A percentile compares a stretch with the other conserved stretches of the same genome.
Conservation (phyloP, 2,329 filamentous ascomycete species). For the Harringtonia aguacate region DNA sequence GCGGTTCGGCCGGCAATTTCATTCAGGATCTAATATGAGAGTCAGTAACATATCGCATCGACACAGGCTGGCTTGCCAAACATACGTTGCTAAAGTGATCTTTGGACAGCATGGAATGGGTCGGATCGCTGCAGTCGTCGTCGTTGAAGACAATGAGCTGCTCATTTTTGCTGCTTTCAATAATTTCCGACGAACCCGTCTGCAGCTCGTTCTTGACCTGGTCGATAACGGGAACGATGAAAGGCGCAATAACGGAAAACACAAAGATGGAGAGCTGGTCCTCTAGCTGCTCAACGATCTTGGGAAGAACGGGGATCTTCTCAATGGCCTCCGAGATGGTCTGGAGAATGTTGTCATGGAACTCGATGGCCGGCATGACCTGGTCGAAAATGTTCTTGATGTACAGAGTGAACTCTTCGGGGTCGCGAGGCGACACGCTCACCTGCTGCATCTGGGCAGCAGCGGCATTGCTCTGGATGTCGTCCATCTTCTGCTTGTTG, state of each 20-base stretch:
- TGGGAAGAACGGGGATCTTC: conserved; percentile 73
- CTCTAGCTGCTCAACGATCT: conserved; percentile 76
- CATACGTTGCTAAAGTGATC: conserved; percentile 82
- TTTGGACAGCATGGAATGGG: conserved; percentile 92
- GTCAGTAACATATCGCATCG: no score
- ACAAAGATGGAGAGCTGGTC: conserved; percentile 84
- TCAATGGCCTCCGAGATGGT: conserved; percentile 67
- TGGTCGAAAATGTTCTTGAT: conserved; percentile 63
- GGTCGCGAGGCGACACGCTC: conserved; percentile 63
- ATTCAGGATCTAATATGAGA: conserved; percentile 56
- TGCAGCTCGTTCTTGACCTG: conserved; percentile 82
- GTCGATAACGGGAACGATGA: conserved; percentile 72
- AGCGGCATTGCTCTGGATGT: conserved; percentile 67
- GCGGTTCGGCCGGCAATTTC: conserved; percentile 79
- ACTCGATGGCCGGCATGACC: conserved; percentile 82
- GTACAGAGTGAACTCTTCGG: conserved; percentile 76
- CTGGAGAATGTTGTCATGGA: conserved; percentile 83
- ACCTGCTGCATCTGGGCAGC: conserved; percentile 67
- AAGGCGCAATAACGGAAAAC: conserved; percentile 83
- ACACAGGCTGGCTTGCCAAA: neutral
- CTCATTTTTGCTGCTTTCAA: conserved; percentile 71
- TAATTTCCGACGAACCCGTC: conserved; percentile 78
- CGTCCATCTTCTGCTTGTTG: conserved; percentile 63
- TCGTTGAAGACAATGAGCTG: conserved; percentile 82
- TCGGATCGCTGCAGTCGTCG: conserved; percentile 67